Percentiles rank a stretch among this genome's conserved stretches.
These are phyloP conservation scores for Dissophora globulifera DNA, from an alignment of 192 early-diverging fungal genomes.

Conservation along the genomic window DNA sequence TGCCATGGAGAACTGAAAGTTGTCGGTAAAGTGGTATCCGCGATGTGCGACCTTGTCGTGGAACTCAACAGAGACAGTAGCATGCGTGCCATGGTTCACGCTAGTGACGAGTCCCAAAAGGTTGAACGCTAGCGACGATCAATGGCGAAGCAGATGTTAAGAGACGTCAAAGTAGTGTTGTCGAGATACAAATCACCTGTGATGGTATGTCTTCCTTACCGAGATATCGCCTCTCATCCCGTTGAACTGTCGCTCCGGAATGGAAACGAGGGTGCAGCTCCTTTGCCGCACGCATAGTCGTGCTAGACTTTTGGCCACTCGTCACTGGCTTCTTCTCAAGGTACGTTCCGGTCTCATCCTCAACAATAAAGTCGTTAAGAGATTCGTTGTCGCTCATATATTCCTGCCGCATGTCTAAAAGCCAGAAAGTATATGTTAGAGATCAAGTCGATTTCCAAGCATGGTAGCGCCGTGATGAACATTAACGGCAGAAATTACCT, in stretches of 20 bases:
- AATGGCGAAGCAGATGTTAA: too few species aligned
- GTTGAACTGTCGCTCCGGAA: slow-evolving; percentile 80
- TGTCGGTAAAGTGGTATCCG: slow-evolving; percentile 87
- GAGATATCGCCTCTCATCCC: slow-evolving; percentile 66
- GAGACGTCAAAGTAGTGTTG: too few species aligned
- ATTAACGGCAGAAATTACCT: too few species aligned
- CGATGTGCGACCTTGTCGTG: slow-evolving; percentile 84
- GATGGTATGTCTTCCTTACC: too few species aligned
- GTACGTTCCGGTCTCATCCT: slow-evolving; percentile 88
- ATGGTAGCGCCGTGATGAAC: too few species aligned
- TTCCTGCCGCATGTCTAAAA: slow-evolving; percentile 39
- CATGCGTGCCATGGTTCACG: slow-evolving; percentile 75
- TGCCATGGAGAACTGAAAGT: slow-evolving; percentile 81
- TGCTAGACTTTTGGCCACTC: not conserved
- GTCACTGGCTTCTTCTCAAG: slow-evolving; percentile 35
- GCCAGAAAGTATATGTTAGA: not conserved
- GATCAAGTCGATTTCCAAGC: not conserved
- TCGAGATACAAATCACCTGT: too few species aligned
- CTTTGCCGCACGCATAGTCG: slow-evolving; percentile 8
- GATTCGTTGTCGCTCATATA: slow-evolving; percentile 61
- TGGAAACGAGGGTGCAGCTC: slow-evolving; percentile 79
- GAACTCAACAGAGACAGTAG: slow-evolving; percentile 87
- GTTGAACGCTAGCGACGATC: slow-evolving; percentile 90
- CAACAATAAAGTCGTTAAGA: slow-evolving; percentile 88
- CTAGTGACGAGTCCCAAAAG: slow-evolving; percentile 82